These are phyloP conservation scores for Odonthalia washingtoniensis DNA, from an alignment of 31 red algal genomes.

Conservation along the genomic window DNA sequence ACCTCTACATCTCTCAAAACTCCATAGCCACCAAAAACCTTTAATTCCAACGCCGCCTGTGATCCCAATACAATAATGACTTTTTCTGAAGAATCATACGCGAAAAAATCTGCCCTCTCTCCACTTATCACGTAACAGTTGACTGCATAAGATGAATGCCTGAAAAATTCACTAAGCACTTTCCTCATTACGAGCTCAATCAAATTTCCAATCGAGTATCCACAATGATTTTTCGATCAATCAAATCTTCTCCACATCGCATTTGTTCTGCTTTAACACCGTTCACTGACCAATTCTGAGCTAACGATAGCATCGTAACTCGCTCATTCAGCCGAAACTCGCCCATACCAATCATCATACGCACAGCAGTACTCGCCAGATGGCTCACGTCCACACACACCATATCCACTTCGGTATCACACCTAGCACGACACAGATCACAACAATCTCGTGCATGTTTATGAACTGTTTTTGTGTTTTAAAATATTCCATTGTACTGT, in stretches of 20 bases:
- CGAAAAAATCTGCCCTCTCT: background rate
- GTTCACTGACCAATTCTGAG: constrained; percentile 29
- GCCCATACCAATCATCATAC: constrained; percentile 22
- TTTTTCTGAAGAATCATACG: background rate
- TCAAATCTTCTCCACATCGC: background rate
- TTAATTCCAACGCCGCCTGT: background rate
- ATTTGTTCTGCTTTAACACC: background rate
- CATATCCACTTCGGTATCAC: too few species aligned
- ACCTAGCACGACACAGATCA: constrained; percentile 43
- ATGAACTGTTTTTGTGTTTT: background rate
- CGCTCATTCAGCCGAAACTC: constrained; percentile 33
- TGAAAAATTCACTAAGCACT: constrained; percentile 38
- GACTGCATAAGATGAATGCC: constrained; percentile 51
- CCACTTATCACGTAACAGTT: constrained; percentile 53
- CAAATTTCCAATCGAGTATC: constrained; percentile 47
- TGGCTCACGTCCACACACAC: constrained; percentile 44
- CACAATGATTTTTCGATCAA: constrained; percentile 12
- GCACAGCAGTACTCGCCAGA: constrained; percentile 24
- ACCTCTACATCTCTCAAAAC: background rate
- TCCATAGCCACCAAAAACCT: background rate
- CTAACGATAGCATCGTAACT: constrained; percentile 49
- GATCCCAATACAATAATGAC: background rate
- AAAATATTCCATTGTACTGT: too few species aligned
- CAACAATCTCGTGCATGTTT: constrained; percentile 26
- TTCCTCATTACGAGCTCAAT: constrained; percentile 42